Evolutionary conservation across 352 stramenopile genomes (phyloP).

Genomic region (Pythium biforme): DNA sequence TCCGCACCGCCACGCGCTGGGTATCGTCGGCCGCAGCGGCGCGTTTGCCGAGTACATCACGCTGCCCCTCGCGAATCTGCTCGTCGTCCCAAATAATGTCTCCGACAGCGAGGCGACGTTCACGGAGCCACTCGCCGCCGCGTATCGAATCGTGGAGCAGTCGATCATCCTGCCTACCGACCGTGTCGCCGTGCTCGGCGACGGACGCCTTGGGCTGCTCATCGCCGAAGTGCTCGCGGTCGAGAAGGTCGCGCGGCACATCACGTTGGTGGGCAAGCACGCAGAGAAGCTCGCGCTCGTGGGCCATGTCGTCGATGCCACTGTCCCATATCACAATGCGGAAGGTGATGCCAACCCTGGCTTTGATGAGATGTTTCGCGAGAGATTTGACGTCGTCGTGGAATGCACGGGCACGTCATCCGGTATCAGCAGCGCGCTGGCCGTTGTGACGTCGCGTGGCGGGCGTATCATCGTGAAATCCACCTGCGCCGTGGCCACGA

Average conservation of each 20-base stretch:
- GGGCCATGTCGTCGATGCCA: conserved; percentile 40
- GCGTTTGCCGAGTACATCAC: conserved; percentile 74
- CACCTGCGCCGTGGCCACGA: conserved; percentile 19
- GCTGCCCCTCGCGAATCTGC: conserved; percentile 60
- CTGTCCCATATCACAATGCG: conserved; percentile 14
- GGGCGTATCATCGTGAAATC: conserved; percentile 31
- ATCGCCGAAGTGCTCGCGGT: conserved; percentile 57
- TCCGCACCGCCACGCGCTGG: conserved; percentile 63
- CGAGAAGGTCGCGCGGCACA: neutral
- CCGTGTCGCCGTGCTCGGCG: conserved; percentile 61
- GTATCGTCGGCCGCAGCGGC: conserved; percentile 70
- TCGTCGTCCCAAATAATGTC: conserved; percentile 48
- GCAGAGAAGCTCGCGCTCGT: conserved; percentile 52
- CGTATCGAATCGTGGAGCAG: conserved; percentile 72
- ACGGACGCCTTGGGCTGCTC: conserved; percentile 74
- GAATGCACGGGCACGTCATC: conserved; percentile 58
- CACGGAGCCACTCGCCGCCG: conserved; percentile 66
- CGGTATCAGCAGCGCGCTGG: conserved; percentile 41
- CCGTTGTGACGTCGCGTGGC: conserved; percentile 32
- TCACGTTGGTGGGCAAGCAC: conserved; percentile 60
- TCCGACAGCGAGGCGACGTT: conserved; percentile 51
- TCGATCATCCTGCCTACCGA: conserved; percentile 40
- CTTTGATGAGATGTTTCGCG: conserved; percentile 10
- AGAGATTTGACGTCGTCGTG: conserved; percentile 59
- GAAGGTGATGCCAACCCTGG: conserved; percentile 1